Base-by-base conservation (phyloP, 2,329 filamentous ascomycete species). In the Cercospora sp. region DNA sequence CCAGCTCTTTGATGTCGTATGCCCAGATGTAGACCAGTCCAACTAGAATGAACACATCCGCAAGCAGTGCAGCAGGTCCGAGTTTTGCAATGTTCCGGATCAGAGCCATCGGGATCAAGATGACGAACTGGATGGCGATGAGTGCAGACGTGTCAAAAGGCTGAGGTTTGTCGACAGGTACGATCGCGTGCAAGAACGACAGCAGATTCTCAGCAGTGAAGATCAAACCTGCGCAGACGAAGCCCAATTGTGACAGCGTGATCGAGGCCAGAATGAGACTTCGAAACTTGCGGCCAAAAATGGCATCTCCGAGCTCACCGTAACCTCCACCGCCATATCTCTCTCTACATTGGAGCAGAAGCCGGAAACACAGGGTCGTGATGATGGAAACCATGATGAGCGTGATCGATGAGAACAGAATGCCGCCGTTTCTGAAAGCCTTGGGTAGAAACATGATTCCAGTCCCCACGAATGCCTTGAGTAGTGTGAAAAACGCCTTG, bases 401-500 rank as follows among this genome's bases (percentile, higher is more conserved):
- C 0, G 89, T 89, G 60, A 92, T 79, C 0, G 88, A 89, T 0
- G 90, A 92, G 76, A 93, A 93, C 10, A 92, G 81, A 62, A 93
- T 89, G 26, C 91, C 91, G 39, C 91, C 91, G 71, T 93, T 93
- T 75, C 87, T 87, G 80, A 93, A 93, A 0, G 91, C 91, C 76
- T 92, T 93, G 58, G 91, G 91, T 55, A 93, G 78, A 75, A 93
- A 93, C 88, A 93, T 92, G 77, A 93, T 93, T 69, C 91, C 91
- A 0, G 91, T 93, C 59, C 91, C 91, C 63, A 93, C 86, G 74
- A 93, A 93, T 1, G 91, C 90, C 78, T 93, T 93, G 62, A 93
- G 81, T 9, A 93, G 82, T 0, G 90, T 93, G 77, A 93, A 92
- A 79, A 93, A 93, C 0, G 91, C 89, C 80, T 91, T 91, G 45